Conservation (phyloP, 2,329 filamentous ascomycete species). For the Alternaria ethzedia region DNA sequence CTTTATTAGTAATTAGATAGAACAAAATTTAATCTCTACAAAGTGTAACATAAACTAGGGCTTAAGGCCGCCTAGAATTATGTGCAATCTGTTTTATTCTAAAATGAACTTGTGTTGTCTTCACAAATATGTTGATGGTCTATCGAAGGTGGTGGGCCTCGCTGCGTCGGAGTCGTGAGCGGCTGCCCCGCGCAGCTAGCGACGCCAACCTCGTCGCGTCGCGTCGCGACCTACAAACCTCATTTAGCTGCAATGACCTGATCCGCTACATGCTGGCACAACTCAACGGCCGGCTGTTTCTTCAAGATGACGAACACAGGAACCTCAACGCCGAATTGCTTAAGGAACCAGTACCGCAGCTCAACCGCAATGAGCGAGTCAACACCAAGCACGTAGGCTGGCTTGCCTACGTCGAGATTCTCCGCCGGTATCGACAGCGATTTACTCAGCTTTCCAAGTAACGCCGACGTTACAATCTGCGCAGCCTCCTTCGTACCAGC, state of each 20-base stretch:
- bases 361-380: slow-evolving; percentile 36
- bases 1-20: no score
- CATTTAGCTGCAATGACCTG: slow-evolving; percentile 4
- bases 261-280: slow-evolving; percentile 8
- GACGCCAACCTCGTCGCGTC: not conserved
- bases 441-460: slow-evolving; percentile 10
- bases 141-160: not conserved
- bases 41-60: not conserved
- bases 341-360: slow-evolving; percentile 25
- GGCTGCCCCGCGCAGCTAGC: not conserved
- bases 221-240: not conserved
- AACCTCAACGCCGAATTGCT: slow-evolving; percentile 22
- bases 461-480: slow-evolving; percentile 2
- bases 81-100: no score
- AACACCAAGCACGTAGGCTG: slow-evolving; percentile 19
- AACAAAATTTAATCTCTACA: not conserved
- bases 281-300: slow-evolving; percentile 8
- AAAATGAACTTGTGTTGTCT: no score
- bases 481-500: slow-evolving; percentile 9
- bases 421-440: slow-evolving; percentile 11
- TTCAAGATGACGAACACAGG: slow-evolving; percentile 26
- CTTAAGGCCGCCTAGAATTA: not conserved
- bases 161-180: not conserved
- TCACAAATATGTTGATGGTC: not conserved
- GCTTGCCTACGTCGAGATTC: slow-evolving; percentile 10